Conservation (phyloP, 164 flowering plant genomes). For the Annona cherimola region DNA sequence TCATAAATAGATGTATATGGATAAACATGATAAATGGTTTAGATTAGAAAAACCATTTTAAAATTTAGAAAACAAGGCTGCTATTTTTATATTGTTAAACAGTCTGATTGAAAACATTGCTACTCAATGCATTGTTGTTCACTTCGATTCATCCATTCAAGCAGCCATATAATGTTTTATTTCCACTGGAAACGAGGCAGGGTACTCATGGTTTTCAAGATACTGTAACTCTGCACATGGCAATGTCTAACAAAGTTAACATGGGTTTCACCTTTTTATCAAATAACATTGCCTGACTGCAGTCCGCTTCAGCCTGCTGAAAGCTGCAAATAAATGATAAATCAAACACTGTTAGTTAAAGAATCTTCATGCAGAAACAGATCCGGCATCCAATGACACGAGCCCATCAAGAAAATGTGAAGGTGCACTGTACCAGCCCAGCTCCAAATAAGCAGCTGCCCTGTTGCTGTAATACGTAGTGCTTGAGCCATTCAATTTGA, state of each 20-base stretch:
- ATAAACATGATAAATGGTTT: too few species aligned
- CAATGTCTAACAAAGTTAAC: not conserved
- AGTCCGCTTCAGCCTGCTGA: conserved; percentile 90
- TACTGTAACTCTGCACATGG: not conserved
- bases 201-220: not conserved
- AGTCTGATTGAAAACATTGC: too few species aligned
- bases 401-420: not conserved
- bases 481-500: conserved; percentile 61
- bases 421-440: conserved; percentile 60
- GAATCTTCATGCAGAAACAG: not conserved
- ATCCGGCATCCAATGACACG: not conserved
- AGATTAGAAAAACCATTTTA: too few species aligned
- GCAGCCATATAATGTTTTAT: too few species aligned
- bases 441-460: conserved; percentile 86
- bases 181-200: too few species aligned
- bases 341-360: conserved; percentile 5
- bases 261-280: conserved; percentile 73
- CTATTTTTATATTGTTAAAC: too few species aligned
- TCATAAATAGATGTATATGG: too few species aligned
- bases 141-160: too few species aligned
- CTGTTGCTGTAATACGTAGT: conserved; percentile 80
- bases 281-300: conserved; percentile 64
- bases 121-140: too few species aligned
- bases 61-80: too few species aligned
- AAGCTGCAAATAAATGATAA: conserved; percentile 45